These are phyloP conservation scores for Fusarium continuum DNA, from an alignment of 2,329 filamentous ascomycete genomes.

Conservation along the genomic window DNA sequence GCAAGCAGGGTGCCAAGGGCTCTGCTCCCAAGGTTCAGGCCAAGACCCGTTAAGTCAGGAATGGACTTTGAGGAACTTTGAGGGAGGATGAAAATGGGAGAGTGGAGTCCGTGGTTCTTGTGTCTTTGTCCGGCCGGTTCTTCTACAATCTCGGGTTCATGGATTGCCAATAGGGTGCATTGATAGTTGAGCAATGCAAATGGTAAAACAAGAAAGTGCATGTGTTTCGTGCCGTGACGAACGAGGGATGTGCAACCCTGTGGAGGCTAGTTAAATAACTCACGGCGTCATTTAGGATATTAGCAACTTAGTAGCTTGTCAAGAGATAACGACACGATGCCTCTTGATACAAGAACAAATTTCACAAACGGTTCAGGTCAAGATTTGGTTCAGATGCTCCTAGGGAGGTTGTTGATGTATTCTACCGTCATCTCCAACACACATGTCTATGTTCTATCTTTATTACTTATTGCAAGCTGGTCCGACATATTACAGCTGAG, in stretches of 20 bases:
- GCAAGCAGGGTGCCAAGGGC: conserved; percentile 98
- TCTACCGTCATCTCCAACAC: conserved; percentile 36
- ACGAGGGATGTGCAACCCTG: conserved; percentile 7
- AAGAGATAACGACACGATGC: conserved; percentile 7
- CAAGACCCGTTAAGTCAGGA: conserved; percentile 73
- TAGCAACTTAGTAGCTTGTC: conserved; percentile 13
- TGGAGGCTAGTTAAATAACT: conserved; percentile 25
- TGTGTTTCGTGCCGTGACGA: conserved; percentile 32
- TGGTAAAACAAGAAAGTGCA: conserved; percentile 41
- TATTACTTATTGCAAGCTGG: conserved; percentile 8
- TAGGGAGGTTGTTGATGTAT: conserved; percentile 14
- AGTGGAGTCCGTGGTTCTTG: conserved; percentile 54
- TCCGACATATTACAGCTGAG: conserved; percentile 60
- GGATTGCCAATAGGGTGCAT: conserved; percentile 54
- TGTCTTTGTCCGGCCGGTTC: conserved; percentile 55
- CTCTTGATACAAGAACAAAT: conserved; percentile 14
- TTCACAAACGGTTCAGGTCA: background rate
- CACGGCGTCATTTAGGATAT: conserved; percentile 15
- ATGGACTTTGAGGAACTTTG: conserved; percentile 28
- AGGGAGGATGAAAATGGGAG: conserved; percentile 42
- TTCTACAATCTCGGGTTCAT: conserved; percentile 55
- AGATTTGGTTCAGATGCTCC: conserved; percentile 9
- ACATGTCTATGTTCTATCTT: conserved; percentile 13
- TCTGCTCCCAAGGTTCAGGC: conserved; percentile 84
- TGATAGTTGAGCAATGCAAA: conserved; percentile 54